Conservation (phyloP, 257 asterid species). For the Rauvolfia tetraphylla region DNA sequence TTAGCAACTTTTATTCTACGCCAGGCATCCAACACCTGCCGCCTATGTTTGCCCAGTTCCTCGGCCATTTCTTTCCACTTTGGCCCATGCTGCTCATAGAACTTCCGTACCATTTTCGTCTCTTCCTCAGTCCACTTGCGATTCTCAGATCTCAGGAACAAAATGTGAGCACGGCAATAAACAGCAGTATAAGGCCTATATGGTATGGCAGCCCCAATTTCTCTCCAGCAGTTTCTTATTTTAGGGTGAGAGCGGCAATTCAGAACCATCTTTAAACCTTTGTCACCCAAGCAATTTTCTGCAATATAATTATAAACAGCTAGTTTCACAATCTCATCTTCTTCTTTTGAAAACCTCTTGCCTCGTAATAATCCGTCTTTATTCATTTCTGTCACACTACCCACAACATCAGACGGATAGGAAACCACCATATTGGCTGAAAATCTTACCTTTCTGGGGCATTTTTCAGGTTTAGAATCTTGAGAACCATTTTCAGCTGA, state of each 20-base stretch:
- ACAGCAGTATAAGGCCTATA: constrained; percentile 9
- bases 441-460: constrained; percentile 10
- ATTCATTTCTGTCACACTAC: too few species aligned
- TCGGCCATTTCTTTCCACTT: constrained; percentile 28
- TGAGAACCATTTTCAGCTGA: neutral
- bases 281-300: constrained; percentile 25
- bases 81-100: constrained; percentile 14
- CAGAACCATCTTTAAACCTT: constrained; percentile 26
- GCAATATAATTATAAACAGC: constrained; percentile 24
- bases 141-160: constrained; percentile 20
- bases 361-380: constrained; percentile 6
- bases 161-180: constrained; percentile 24
- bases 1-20: too few species aligned
- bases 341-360: constrained; percentile 23
- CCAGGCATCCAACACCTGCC: constrained; percentile 27
- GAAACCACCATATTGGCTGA: constrained; percentile 10
- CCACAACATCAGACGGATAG: constrained; percentile 1
- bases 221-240: constrained; percentile 26
- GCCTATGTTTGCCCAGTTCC: constrained; percentile 21
- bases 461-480: neutral
- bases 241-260: constrained; percentile 20
- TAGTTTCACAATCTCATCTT: constrained; percentile 23
- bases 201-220: constrained; percentile 19
- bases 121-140: constrained; percentile 30
- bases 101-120: constrained; percentile 9